Percentiles rank a stretch among this genome's conserved stretches.
phyloP scores from a whole-genome alignment of 2,329 filamentous ascomycete genomes.

The Bipolaris gigantea region DNA sequence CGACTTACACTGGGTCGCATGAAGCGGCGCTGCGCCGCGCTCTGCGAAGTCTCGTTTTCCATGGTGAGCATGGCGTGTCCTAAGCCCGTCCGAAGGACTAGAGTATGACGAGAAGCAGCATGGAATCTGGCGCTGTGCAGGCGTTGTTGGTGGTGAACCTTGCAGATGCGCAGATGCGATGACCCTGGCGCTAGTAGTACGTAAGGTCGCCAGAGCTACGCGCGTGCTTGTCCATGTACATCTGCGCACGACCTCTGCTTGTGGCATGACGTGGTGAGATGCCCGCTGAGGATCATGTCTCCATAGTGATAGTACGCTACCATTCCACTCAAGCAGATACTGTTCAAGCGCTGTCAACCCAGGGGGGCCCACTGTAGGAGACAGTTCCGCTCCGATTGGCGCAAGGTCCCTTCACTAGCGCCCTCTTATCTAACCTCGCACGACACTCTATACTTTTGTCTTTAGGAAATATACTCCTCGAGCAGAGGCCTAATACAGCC shows the following conservation, averaged over 20 bases:
- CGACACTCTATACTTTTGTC: not conserved
- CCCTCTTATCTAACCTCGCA: not conserved
- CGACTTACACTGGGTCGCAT: slow-evolving; percentile 42
- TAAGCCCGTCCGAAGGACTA: slow-evolving; percentile 4
- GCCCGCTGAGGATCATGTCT: not conserved
- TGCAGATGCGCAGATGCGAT: slow-evolving; percentile 17
- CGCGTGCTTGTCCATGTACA: not conserved
- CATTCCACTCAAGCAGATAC: not conserved
- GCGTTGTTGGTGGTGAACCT: slow-evolving; percentile 12
- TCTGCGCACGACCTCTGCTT: not conserved
- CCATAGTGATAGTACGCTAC: not conserved
- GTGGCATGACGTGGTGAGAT: not conserved
- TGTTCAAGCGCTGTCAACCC: not conserved
- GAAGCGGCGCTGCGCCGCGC: slow-evolving; percentile 40
- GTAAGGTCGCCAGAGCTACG: slow-evolving; percentile 17
- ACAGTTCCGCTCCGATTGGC: slow-evolving; percentile 6
- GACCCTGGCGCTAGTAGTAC: slow-evolving; percentile 20
- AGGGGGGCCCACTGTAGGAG: slow-evolving; percentile 1
- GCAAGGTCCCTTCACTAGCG: not conserved
- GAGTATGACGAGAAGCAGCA: slow-evolving; percentile 12
- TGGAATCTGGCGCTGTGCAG: slow-evolving; percentile 3
- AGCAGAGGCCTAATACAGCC: not conserved
- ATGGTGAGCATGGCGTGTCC: slow-evolving; percentile 19
- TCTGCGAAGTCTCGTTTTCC: slow-evolving; percentile 34
- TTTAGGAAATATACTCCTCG: not conserved